Conservation (phyloP, 2,329 filamentous ascomycete species). For the Plectosphaerella plurivora region DNA sequence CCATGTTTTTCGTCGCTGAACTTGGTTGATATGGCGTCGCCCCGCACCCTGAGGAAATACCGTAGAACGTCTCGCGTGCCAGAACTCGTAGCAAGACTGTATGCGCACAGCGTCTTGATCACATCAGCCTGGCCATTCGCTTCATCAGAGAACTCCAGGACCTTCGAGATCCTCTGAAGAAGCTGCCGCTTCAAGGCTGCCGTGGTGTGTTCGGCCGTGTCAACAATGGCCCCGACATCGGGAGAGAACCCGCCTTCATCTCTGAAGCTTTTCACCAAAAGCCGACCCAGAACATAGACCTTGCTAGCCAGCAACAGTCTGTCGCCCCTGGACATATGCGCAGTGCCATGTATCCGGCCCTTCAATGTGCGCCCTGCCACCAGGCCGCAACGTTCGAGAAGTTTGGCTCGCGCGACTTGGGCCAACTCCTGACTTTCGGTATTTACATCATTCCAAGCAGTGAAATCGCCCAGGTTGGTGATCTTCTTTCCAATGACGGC, state of each 20-base stretch:
- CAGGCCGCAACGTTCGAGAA: conserved; percentile 48
- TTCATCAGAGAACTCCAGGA: conserved; percentile 60
- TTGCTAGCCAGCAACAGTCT: conserved; percentile 60
- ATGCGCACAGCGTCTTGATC: conserved; percentile 73
- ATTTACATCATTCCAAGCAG: conserved; percentile 16
- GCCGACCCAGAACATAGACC: conserved; percentile 68
- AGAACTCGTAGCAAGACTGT: conserved; percentile 75
- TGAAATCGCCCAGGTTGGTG: conserved; percentile 48
- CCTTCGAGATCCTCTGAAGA: conserved; percentile 62
- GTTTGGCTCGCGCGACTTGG: conserved; percentile 37
- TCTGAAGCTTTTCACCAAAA: conserved; percentile 70
- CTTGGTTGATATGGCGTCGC: conserved; percentile 60
- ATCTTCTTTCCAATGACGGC: conserved; percentile 64
- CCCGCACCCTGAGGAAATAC: conserved; percentile 72
- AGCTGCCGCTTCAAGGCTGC: conserved; percentile 59
- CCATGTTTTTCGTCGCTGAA: conserved; percentile 47
- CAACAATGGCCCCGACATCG: conserved; percentile 33
- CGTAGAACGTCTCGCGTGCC: conserved; percentile 73
- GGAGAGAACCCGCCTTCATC: conserved; percentile 29
- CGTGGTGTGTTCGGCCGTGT: conserved; percentile 60
- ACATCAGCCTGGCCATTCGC: conserved; percentile 45
- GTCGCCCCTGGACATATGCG: conserved; percentile 34
- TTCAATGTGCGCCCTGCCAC: conserved; percentile 45
- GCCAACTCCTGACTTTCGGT: conserved; percentile 17
- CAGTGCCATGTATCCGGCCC: conserved; percentile 19